Conservation (phyloP, 2,329 filamentous ascomycete genomes). For the Thelonectria olida region DNA sequence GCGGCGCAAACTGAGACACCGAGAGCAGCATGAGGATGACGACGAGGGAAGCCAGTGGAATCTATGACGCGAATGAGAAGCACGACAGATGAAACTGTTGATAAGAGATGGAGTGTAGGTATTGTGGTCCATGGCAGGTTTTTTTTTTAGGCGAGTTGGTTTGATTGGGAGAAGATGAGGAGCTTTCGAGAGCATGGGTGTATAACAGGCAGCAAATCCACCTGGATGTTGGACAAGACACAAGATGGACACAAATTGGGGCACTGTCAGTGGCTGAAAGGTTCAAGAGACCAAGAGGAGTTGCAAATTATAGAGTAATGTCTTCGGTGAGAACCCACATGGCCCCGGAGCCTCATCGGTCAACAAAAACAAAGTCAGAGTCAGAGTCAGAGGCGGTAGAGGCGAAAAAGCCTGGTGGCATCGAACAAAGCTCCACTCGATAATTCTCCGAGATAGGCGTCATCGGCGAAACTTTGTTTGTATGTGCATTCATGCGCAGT, state of each 20-base stretch:
- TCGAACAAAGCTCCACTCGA: slow-evolving; percentile 13
- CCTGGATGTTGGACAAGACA: slow-evolving; percentile 10
- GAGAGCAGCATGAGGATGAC: slow-evolving; percentile 29
- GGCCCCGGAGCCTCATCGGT: slow-evolving; percentile 41
- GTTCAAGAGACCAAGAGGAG: background rate
- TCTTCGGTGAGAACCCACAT: slow-evolving; percentile 34
- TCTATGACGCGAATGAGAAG: slow-evolving; percentile 19
- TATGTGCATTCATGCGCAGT: background rate
- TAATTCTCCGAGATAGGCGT: slow-evolving; percentile 22
- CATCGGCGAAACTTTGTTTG: slow-evolving; percentile 14
- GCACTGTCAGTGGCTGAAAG: slow-evolving; percentile 1
- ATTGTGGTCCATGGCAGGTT: background rate
- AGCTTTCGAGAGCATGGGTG: slow-evolving; percentile 10
- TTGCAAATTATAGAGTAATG: slow-evolving; percentile 18
- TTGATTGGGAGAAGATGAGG: slow-evolving; percentile 11
- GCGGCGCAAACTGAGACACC: slow-evolving; percentile 36
- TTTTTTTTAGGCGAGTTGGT: background rate
- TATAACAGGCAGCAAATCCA: slow-evolving; percentile 10
- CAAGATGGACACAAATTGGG: slow-evolving; percentile 17
- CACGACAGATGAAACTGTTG: slow-evolving; percentile 25
- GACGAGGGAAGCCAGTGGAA: slow-evolving; percentile 22
- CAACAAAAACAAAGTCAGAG: slow-evolving; percentile 26
- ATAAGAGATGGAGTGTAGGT: slow-evolving; percentile 19
- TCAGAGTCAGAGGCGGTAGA: too few relatives aligned
- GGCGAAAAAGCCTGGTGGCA: background rate